Percentiles rank a stretch among this genome's conserved stretches.
These are phyloP conservation scores for Clarireedia paspali DNA, from an alignment of 2,329 filamentous ascomycete species.

Conservation along the genomic window DNA sequence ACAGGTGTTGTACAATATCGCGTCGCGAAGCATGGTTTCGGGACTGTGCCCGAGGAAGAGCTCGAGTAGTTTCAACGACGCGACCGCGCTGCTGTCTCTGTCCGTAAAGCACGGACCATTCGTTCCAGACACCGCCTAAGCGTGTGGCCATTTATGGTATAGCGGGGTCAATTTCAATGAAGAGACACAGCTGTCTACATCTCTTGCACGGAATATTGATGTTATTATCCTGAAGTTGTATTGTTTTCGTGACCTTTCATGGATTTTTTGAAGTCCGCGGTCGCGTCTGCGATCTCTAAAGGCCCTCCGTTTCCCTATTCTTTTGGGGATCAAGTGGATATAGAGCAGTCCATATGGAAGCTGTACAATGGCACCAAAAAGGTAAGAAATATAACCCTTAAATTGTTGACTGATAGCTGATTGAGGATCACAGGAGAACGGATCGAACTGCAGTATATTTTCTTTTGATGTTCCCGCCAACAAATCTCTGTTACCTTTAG, in stretches of 20 bases:
- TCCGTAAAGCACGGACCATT: background rate
- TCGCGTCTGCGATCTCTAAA: constrained; percentile 93
- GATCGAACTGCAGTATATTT: constrained; percentile 92
- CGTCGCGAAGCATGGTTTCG: no score
- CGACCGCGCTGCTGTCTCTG: background rate
- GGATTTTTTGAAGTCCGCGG: constrained; percentile 97
- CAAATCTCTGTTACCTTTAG: constrained; percentile 73
- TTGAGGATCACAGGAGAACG: constrained; percentile 62
- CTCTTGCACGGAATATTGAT: background rate
- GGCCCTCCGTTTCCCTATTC: constrained; percentile 87
- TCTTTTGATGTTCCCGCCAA: constrained; percentile 84
- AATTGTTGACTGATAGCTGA: constrained; percentile 11
- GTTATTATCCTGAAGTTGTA: background rate
- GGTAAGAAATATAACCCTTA: constrained; percentile 37
- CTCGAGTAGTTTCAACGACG: background rate
- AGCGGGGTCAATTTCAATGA: background rate
- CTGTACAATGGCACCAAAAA: constrained; percentile 88
- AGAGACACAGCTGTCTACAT: constrained; percentile 7
- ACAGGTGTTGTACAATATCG: no score
- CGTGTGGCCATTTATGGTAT: background rate
- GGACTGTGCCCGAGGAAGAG: no score
- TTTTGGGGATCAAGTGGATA: constrained; percentile 86
- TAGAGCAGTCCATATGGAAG: constrained; percentile 94
- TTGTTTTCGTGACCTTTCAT: constrained; percentile 40
- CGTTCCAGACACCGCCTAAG: background rate